Conservation (phyloP, 2,329 filamentous ascomycete genomes). For the Aspergillus sp. region DNA sequence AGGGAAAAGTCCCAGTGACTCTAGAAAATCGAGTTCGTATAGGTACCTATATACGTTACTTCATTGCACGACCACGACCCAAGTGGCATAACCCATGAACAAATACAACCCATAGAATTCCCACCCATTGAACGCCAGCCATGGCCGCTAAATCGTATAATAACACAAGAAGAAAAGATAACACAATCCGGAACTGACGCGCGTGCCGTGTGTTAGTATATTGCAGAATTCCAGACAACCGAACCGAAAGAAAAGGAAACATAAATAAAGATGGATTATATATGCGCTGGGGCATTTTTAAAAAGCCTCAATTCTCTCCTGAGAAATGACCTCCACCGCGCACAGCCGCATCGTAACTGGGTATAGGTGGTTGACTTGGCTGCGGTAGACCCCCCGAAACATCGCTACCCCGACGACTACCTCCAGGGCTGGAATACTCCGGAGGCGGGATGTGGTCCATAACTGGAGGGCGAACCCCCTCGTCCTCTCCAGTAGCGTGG, state of each 20-base stretch:
- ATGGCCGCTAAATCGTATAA: constrained; percentile 21
- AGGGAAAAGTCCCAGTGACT: constrained; percentile 1
- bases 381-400: constrained; percentile 48
- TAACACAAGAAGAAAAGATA: constrained; percentile 2
- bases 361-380: constrained; percentile 59
- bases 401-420: constrained; percentile 49
- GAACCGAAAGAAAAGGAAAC: constrained; percentile 1
- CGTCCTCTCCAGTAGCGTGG: constrained; percentile 24
- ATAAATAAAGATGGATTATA: not conserved
- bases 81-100: constrained; percentile 8
- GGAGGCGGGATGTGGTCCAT: constrained; percentile 26
- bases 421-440: constrained; percentile 49
- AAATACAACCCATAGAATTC: constrained; percentile 12
- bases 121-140: constrained; percentile 18
- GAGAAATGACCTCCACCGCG: constrained; percentile 8
- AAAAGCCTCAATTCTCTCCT: constrained; percentile 1
- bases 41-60: constrained; percentile 12
- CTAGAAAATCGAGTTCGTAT: constrained; percentile 10
- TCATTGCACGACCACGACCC: constrained; percentile 9
- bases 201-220: not conserved
- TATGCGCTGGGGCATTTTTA: not conserved
- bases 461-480: constrained; percentile 14
- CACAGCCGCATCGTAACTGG: constrained; percentile 72
- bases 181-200: not conserved
- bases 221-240: not conserved